phyloP scores from a whole-genome alignment of 106 monocot species.

The Allium cepa region DNA sequence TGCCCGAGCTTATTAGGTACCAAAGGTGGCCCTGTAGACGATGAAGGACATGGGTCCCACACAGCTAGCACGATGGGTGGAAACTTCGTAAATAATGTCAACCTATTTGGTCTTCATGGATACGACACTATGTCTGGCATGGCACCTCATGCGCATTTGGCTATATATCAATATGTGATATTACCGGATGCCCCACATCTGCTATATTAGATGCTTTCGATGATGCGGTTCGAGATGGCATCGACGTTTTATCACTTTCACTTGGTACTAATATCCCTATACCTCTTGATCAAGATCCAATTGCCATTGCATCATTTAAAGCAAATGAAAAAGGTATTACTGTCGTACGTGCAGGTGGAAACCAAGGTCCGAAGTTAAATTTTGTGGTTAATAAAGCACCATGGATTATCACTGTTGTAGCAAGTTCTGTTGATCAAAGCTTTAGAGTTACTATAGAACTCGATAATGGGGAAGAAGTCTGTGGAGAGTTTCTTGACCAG shows the following conservation, averaged over 20 bases:
- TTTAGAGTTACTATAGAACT: slow-evolving; percentile 22
- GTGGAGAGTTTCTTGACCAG: slow-evolving; percentile 11
- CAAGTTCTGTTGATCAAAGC: slow-evolving; percentile 15
- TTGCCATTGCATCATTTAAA: not conserved
- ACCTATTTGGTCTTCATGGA: slow-evolving; percentile 34
- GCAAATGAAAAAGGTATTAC: not conserved
- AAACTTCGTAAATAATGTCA: slow-evolving; percentile 24
- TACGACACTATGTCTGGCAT: slow-evolving; percentile 39
- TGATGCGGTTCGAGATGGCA: slow-evolving; percentile 8
- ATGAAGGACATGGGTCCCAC: slow-evolving; percentile 80
- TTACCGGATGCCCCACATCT: too few species aligned
- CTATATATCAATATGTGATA: too few species aligned
- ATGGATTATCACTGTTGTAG: slow-evolving; percentile 24
- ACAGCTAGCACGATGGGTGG: slow-evolving; percentile 70
- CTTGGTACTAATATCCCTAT: not conserved
- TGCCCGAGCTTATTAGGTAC: too few species aligned
- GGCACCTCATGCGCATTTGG: slow-evolving; percentile 62
- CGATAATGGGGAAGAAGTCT: slow-evolving; percentile 12
- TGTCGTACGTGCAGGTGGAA: not conserved
- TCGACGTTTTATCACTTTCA: slow-evolving; percentile 17
- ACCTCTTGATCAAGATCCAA: not conserved
- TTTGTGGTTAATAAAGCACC: not conserved
- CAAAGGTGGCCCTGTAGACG: slow-evolving; percentile 51
- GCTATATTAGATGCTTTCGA: too few species aligned
- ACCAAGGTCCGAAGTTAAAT: not conserved